Evolutionary conservation across 768 basidiomycete species (phyloP), one percentile per base, ranked within the genome.

Genomic region (Podaxis sp.): DNA sequence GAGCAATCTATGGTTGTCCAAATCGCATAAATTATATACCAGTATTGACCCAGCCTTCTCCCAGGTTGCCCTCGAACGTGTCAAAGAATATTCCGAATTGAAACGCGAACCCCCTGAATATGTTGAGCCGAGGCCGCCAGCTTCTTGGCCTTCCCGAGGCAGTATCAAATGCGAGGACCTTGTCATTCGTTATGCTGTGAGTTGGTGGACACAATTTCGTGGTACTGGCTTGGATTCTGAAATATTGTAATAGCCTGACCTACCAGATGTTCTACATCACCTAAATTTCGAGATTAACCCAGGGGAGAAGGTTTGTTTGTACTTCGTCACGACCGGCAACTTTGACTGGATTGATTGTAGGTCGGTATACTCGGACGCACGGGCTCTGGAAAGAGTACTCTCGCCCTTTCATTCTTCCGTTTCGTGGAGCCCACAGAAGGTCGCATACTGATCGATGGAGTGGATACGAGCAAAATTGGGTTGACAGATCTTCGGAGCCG

Each of bases 1-100:
- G 94, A 97, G 70, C 94, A 97, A 73, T 90, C 90, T 12, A 94
- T 97, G 93, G 94, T 92, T 63, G 76, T 65, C 17, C 7, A 19
- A 15, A n/a, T 25, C 9, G 27, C 19, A 8, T 47, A 25, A 17
- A 11, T 4, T 36, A 33, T 33, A 38, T 2, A 17, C 22, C 38
- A n/a, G 7, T 68, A 22, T 27, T 56, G 22, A 51, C 54, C 19
- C 40, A 49, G 36, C 25, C 38, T 38, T 12, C 41, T 33, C 53
- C 15, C 59, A 91, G 90, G 90, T 93, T 66, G 88, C 91, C 36
- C 76, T 94, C 38, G 94, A 96, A 72, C 89, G 95, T 56, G 85
- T 96, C 72, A 94, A 94, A 71, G 95, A 96, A 75, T 96, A 90
- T 71, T 90, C 93, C 3, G 91, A 94, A 66, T 74, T 95, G 29